Evolutionary conservation across 495 filamentous ascomycete genomes (phyloP), one percentile per base, ranked within the genome.

Genomic region (Daldinia bambusicola): DNA sequence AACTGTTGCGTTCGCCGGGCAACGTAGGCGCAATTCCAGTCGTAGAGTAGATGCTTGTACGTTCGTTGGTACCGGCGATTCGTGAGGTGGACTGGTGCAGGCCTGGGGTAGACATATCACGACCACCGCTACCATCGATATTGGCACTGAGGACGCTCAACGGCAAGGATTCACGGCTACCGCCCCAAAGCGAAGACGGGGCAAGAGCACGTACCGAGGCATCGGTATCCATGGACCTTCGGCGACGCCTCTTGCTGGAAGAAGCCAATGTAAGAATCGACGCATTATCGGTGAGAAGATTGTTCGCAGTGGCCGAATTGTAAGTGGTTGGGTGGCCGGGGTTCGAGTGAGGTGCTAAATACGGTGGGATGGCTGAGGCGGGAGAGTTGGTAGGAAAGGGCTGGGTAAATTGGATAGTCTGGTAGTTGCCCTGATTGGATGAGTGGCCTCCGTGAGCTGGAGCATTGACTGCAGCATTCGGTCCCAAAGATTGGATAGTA

Each of bases 191-290:
- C 0, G 93, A 97, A 0, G 93, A 96, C 0, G 95, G 95, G 1
- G 95, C 93, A 26, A 99, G 85, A 2, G 93, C 95, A 48, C 95
- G 93, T 16, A 98, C 91, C 0, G 94, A 97, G 2, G 96, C 96
- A 78, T 98, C 95, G 0, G 96, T 98, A 78, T 99, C 95, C 74
- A 98, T 86, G 0, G 93, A 97, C 66, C 93, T 92, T 41, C 95
- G 85, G 18, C 95, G 91, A 50, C 93, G 90, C 31, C 91, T 88
- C 77, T 98, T 97, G 20, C 94, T 97, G 0, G 94, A 98, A 6
- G 94, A 97, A 1, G 95, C 95, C n/a, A 99, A 86, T 0, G 95
- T 99, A 30, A 99, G 86, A 63, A 98, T 95, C 16, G 94, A 97
- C 0, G 95, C 95, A 76, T 99, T 94, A 75, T 99, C 95, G 7